Evolutionary conservation across 805 yeast species (phyloP), one percentile per base, ranked within the genome.

Genomic region (Nakazawaea sp.): DNA sequence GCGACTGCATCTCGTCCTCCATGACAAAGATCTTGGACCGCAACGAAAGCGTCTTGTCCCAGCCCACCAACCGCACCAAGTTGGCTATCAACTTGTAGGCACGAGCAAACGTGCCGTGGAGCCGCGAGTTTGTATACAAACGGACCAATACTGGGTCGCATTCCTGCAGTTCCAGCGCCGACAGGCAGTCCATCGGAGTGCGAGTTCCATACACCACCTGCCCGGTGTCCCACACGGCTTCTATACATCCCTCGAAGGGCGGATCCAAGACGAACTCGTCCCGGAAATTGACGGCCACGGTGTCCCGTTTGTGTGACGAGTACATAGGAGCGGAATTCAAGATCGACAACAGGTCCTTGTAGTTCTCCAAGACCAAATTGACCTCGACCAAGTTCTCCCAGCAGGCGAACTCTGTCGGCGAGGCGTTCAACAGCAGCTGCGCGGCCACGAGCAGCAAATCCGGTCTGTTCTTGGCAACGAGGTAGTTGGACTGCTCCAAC

Each of bases 21-120:
- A 90, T 90, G 8, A 86, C 75, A 58, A 90, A 90, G 1, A 83
- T 78, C 15, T 67, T 61, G 1, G 88, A 75, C 41, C 96, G 74
- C 27, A 79, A 51, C 40, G 66, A 63, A 45, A 89, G 66, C 25
- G 87, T 56, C 25, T 70, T 73, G 47, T 85, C 86, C 98, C 98
- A 90, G 4, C 96, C 96, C 28, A 79, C 63, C 18, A 68, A 59
- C 15, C 79, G 70, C 3, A 79, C 75, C 45, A 92, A 70, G 7
- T 75, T 64, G 4, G 94, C 77, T 40, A 90, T 58, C 39, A 88
- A 58, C 30, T 78, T 80, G 54, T 86, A 90, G 1, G 84, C 85
- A 36, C 59, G 60, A 21, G 61, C 58, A 43, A 75, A 73, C 1
- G 84, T 74, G 4, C 78, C 72, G 30, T 69, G 64, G 19, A 78